phyloP scores from a whole-genome alignment of 2,329 filamentous ascomycete species.

The Cadophora luteo-olivacea region DNA sequence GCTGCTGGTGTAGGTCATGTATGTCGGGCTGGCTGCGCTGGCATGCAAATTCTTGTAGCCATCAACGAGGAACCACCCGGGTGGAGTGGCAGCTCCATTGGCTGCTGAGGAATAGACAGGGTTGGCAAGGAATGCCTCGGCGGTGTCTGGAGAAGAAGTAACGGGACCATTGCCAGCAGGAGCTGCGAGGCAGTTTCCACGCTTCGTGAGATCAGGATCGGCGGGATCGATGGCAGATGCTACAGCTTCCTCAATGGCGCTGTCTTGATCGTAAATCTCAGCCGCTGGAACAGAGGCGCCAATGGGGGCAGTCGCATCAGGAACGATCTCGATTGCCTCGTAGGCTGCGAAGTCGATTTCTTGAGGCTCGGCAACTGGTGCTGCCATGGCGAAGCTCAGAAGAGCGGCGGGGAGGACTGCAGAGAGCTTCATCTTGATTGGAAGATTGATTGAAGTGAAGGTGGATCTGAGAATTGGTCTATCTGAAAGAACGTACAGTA shows the following conservation, averaged over 20 bases:
- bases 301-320: constrained; percentile 19
- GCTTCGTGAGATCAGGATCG: constrained; percentile 13
- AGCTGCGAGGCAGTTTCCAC: constrained; percentile 22
- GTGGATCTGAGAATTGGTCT: constrained; percentile 6
- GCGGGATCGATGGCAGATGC: constrained; percentile 12
- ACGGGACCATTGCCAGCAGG: constrained; percentile 43
- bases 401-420: constrained; percentile 17
- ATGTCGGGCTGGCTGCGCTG: constrained; percentile 39
- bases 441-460: constrained; percentile 4
- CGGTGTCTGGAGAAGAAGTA: constrained; percentile 44
- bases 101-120: constrained; percentile 36
- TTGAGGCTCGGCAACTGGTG: constrained; percentile 25
- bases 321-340: constrained; percentile 16
- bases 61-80: constrained; percentile 41
- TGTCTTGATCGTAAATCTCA: constrained; percentile 11
- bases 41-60: constrained; percentile 43
- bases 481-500: constrained; percentile 5
- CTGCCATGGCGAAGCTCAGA: constrained; percentile 16
- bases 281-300: constrained; percentile 3
- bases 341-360: constrained; percentile 26
- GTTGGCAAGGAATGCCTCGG: constrained; percentile 41
- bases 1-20: constrained; percentile 33
- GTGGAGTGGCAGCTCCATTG: constrained; percentile 38
- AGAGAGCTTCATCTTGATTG: constrained; percentile 23
- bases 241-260: constrained; percentile 10